Evolutionary conservation across 1,139 yeast genomes (phyloP).

Genomic region (Eremothecium gossypii): DNA sequence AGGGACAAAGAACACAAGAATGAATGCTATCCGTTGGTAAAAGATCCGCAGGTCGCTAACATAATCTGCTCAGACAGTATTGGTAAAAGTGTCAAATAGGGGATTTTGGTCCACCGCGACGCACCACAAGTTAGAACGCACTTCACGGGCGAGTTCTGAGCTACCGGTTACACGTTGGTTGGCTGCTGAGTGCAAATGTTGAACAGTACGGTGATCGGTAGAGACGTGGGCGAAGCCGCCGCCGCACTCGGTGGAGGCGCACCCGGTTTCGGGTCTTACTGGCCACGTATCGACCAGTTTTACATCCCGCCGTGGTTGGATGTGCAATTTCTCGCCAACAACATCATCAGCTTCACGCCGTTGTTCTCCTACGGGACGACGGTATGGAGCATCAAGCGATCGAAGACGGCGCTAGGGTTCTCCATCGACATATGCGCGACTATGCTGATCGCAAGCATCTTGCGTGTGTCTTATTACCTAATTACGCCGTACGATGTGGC

Average conservation of each 20-base stretch:
- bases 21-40: too few species aligned
- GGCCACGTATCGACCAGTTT: conserved; percentile 33
- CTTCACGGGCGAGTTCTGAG: too few species aligned
- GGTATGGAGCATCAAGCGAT: conserved; percentile 53
- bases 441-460: conserved; percentile 69
- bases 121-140: too few species aligned
- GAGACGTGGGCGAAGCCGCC: conserved; percentile 3
- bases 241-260: conserved; percentile 1
- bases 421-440: conserved; percentile 86
- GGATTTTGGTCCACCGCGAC: too few species aligned
- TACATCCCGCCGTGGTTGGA: conserved; percentile 39
- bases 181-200: neutral
- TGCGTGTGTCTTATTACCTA: conserved; percentile 66
- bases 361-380: conserved; percentile 81
- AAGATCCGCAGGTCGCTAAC: too few species aligned
- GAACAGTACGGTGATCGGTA: neutral
- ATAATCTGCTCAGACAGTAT: too few species aligned
- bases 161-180: too few species aligned
- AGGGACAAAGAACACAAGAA: too few species aligned
- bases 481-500: conserved; percentile 75
- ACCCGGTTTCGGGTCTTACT: conserved; percentile 16
- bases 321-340: conserved; percentile 33
- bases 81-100: too few species aligned
- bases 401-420: conserved; percentile 65
- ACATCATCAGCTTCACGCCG: conserved; percentile 62